Evolutionary conservation across 148 eudicot species (phyloP).

Genomic region (Rhododendron vialii): DNA sequence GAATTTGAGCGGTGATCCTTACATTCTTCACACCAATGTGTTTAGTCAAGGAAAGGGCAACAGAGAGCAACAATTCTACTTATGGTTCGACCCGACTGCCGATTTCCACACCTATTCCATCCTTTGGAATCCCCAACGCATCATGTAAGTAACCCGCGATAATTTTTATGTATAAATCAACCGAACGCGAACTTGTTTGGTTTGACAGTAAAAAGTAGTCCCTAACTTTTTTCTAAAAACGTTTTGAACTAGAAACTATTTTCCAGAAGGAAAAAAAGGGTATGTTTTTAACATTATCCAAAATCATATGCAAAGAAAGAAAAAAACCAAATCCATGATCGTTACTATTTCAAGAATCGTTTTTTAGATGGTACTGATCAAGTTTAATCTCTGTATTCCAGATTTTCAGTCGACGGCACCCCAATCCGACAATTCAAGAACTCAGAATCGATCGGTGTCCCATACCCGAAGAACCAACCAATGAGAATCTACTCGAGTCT

Average conservation of each 20-base stretch:
- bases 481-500: conserved; percentile 32
- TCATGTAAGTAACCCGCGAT: conserved; percentile 20
- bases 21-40: conserved; percentile 34
- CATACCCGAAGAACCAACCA: conserved; percentile 31
- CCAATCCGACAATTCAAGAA: conserved; percentile 33
- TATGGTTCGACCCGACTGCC: conserved; percentile 39
- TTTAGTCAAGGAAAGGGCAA: conserved; percentile 34
- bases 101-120: conserved; percentile 34
- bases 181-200: too few relatives aligned
- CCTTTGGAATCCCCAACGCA: conserved; percentile 35
- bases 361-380: background rate
- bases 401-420: conserved; percentile 30
- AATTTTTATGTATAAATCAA: too few relatives aligned
- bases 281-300: too few relatives aligned
- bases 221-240: too few relatives aligned
- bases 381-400: background rate
- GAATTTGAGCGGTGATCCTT: conserved; percentile 37
- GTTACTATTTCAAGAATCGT: too few relatives aligned
- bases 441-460: conserved; percentile 21
- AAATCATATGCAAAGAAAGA: too few relatives aligned
- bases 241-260: too few relatives aligned
- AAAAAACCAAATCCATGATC: too few relatives aligned
- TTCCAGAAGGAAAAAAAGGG: too few relatives aligned
- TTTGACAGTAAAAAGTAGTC: too few relatives aligned
- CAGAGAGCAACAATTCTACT: conserved; percentile 34